Evolutionary conservation across 768 basidiomycete genomes (phyloP).

Genomic region (Chalciporus sphaerocephalus): DNA sequence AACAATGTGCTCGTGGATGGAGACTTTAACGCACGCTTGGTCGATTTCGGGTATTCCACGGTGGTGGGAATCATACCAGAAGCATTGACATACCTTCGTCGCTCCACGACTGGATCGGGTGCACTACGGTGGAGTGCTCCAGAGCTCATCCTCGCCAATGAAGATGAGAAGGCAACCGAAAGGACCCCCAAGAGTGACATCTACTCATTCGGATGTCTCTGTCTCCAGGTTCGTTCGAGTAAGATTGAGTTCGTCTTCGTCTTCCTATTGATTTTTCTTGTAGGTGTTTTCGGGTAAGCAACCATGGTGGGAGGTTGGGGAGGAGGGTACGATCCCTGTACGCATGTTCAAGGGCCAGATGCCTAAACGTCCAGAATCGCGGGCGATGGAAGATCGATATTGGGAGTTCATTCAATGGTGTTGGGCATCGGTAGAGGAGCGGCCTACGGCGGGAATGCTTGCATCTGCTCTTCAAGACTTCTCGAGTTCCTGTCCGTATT

Average conservation of each 20-base stretch:
- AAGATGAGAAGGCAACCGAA: neutral
- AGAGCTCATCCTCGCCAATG: slow-evolving; percentile 17
- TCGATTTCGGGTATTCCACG: slow-evolving; percentile 42
- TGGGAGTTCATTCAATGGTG: slow-evolving; percentile 7
- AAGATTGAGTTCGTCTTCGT: slow-evolving; percentile 24
- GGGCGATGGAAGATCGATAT: neutral
- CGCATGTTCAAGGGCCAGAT: neutral
- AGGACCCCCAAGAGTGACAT: slow-evolving; percentile 4
- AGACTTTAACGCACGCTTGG: slow-evolving; percentile 33
- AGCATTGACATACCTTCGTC: slow-evolving; percentile 2
- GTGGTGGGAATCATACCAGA: slow-evolving; percentile 3
- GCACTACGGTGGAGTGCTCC: slow-evolving; percentile 39
- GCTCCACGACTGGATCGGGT: slow-evolving; percentile 28
- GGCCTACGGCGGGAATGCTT: slow-evolving; percentile 8
- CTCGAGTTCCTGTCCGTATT: too few relatives aligned
- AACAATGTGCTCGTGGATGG: slow-evolving; percentile 15
- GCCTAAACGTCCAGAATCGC: neutral
- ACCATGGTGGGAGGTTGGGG: slow-evolving; percentile 5
- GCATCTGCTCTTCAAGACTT: too few relatives aligned
- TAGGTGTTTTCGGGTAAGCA: slow-evolving; percentile 9
- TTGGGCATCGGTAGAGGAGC: neutral
- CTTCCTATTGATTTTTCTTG: neutral
- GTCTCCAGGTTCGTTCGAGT: slow-evolving; percentile 15
- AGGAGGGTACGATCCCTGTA: slow-evolving; percentile 1
- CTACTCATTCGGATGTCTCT: slow-evolving; percentile 26